phyloP scores from a whole-genome alignment of 2,329 filamentous ascomycete species.

The Sarocladium oryzae region DNA sequence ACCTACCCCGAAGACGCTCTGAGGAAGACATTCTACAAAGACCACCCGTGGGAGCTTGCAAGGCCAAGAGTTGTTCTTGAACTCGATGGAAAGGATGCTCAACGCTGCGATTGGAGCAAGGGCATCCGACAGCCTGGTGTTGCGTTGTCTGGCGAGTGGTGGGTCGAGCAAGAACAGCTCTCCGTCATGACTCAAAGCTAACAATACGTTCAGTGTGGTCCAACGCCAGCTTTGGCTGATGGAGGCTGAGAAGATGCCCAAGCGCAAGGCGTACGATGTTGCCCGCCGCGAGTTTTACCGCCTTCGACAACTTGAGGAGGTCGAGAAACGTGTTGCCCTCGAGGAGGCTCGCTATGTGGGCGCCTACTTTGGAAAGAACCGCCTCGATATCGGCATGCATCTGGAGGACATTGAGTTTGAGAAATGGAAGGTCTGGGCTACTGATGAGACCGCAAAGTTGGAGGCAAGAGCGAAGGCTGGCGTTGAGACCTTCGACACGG shows the following conservation, averaged over 20 bases:
- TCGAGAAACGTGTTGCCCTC: constrained; percentile 72
- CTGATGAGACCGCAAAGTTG: constrained; percentile 35
- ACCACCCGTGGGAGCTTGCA: constrained; percentile 96
- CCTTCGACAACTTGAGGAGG: constrained; percentile 73
- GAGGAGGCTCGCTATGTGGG: constrained; percentile 85
- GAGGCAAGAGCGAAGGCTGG: constrained; percentile 34
- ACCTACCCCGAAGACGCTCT: constrained; percentile 78
- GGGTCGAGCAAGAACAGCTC: constrained; percentile 20
- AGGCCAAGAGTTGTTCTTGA: constrained; percentile 81
- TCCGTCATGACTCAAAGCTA: not conserved
- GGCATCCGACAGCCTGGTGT: constrained; percentile 67
- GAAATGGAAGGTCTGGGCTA: constrained; percentile 78
- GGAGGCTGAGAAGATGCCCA: constrained; percentile 53
- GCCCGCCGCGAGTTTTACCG: constrained; percentile 88
- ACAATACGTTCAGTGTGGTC: constrained; percentile 59
- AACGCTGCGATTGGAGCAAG: constrained; percentile 71
- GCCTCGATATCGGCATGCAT: constrained; percentile 70
- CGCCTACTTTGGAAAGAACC: constrained; percentile 77
- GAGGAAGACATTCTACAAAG: constrained; percentile 75
- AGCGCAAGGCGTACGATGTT: constrained; percentile 71
- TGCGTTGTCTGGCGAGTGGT: constrained; percentile 80
- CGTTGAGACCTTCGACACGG: constrained; percentile 36
- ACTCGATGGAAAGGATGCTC: constrained; percentile 73
- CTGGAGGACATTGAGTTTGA: constrained; percentile 78
- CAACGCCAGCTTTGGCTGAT: constrained; percentile 88